phyloP scores from a whole-genome alignment of 768 basidiomycete species.

The Hortiboletus campestris region DNA sequence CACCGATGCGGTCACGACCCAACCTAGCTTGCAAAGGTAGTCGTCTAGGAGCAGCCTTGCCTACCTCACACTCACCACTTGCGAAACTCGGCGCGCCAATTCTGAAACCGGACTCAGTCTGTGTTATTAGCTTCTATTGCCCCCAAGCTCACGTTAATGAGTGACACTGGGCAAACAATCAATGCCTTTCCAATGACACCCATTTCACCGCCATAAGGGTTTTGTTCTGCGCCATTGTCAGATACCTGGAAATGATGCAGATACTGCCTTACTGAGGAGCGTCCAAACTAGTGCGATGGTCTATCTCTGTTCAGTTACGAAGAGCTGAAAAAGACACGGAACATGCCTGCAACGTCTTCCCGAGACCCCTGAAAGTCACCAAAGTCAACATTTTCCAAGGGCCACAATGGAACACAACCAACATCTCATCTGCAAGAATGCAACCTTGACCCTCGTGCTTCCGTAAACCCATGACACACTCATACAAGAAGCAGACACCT shows the following conservation, averaged over 20 bases:
- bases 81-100: constrained; percentile 93
- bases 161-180: constrained; percentile 91
- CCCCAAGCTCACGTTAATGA: constrained; percentile 64
- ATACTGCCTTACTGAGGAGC: constrained; percentile 67
- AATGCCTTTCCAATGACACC: constrained; percentile 74
- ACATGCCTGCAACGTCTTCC: constrained; percentile 85
- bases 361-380: constrained; percentile 71
- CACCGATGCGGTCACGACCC: constrained; percentile 52
- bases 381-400: constrained; percentile 10
- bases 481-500: constrained; percentile 91
- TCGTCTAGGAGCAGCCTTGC: background rate
- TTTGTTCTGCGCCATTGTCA: constrained; percentile 60
- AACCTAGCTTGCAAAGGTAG: constrained; percentile 37
- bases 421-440: constrained; percentile 98
- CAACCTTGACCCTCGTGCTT: constrained; percentile 91
- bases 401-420: constrained; percentile 6
- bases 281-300: constrained; percentile 95
- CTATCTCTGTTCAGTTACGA: constrained; percentile 25
- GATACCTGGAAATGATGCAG: constrained; percentile 1
- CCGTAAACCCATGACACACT: constrained; percentile 91
- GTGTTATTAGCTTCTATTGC: background rate
- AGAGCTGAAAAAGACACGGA: background rate
- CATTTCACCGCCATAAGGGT: constrained; percentile 60
- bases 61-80: constrained; percentile 72
- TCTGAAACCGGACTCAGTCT: constrained; percentile 43